Evolutionary conservation across 2,329 filamentous ascomycete genomes (phyloP).

Genomic region (Aspergillus oerlinghausenensis): DNA sequence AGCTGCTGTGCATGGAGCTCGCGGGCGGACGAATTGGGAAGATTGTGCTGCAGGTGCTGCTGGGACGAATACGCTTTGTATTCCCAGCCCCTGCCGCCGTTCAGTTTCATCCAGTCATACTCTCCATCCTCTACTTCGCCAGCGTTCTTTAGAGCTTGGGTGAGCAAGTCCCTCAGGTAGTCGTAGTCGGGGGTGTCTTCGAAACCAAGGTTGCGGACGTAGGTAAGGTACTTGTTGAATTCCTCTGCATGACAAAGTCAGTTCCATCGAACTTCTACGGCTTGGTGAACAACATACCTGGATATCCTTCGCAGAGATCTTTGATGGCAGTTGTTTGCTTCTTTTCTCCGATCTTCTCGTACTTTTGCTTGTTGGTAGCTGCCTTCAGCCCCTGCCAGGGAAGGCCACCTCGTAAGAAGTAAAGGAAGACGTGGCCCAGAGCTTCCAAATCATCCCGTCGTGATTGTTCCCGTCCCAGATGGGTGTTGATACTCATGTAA

Average conservation of each 20-base stretch:
- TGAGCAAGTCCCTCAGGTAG: slow-evolving; percentile 93
- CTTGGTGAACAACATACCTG: slow-evolving; percentile 47
- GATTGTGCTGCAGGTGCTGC: slow-evolving; percentile 72
- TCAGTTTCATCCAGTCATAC: slow-evolving; percentile 99
- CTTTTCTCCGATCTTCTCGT: slow-evolving; percentile 99
- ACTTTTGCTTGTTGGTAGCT: slow-evolving; percentile 87
- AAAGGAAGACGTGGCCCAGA: slow-evolving; percentile 65
- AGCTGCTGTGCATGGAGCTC: slow-evolving; percentile 69
- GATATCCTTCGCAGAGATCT: slow-evolving; percentile 93
- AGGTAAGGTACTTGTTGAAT: slow-evolving; percentile 95
- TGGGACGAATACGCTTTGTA: slow-evolving; percentile 66
- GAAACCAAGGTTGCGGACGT: slow-evolving; percentile 95
- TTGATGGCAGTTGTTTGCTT: slow-evolving; percentile 98
- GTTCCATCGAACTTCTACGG: not conserved
- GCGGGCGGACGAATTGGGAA: slow-evolving; percentile 77
- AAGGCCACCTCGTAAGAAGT: slow-evolving; percentile 62
- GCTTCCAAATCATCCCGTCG: slow-evolving; percentile 94
- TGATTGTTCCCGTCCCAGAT: slow-evolving; percentile 92
- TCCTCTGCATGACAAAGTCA: slow-evolving; percentile 55
- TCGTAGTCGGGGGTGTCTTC: slow-evolving; percentile 99
- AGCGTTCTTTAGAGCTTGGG: slow-evolving; percentile 87
- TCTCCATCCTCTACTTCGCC: slow-evolving; percentile 96
- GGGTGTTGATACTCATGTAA: slow-evolving; percentile 99
- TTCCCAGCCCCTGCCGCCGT: slow-evolving; percentile 90
- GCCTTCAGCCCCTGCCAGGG: slow-evolving; percentile 67